Percentiles rank a stretch among this genome's conserved stretches.
Evolutionary conservation across 768 basidiomycete species (phyloP).

Genomic region (Asterophora parasitica): DNA sequence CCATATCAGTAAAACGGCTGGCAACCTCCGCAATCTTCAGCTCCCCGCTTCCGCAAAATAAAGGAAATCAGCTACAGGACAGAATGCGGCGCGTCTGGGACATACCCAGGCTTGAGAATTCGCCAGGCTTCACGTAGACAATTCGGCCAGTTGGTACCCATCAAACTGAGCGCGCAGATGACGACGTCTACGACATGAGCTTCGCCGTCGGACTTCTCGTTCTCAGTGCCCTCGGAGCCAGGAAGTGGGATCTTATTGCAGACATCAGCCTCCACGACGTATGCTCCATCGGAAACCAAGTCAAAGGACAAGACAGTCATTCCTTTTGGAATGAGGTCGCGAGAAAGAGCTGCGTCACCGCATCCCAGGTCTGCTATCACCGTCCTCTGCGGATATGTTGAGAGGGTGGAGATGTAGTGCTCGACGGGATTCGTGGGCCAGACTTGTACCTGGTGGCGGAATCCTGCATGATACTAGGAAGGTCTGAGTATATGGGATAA

Average conservation of each 20-base stretch:
- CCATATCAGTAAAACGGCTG: slow-evolving; percentile 69
- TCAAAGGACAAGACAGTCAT: slow-evolving; percentile 75
- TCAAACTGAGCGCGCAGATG: slow-evolving; percentile 91
- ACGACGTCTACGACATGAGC: slow-evolving; percentile 87
- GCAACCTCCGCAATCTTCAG: slow-evolving; percentile 88
- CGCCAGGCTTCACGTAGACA: slow-evolving; percentile 89
- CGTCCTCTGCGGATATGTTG: slow-evolving; percentile 56
- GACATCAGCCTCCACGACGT: slow-evolving; percentile 88
- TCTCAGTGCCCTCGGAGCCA: slow-evolving; percentile 54
- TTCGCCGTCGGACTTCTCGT: slow-evolving; percentile 40
- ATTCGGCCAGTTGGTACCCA: slow-evolving; percentile 95
- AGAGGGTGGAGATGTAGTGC: slow-evolving; percentile 65
- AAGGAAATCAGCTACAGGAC: background rate
- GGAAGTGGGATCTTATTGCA: slow-evolving; percentile 79
- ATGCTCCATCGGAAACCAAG: slow-evolving; percentile 67
- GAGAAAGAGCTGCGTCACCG: slow-evolving; percentile 88
- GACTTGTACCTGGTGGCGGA: slow-evolving; percentile 83
- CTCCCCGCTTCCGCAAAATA: slow-evolving; percentile 52
- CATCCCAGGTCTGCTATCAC: slow-evolving; percentile 93
- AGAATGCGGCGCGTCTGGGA: background rate
- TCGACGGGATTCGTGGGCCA: slow-evolving; percentile 97
- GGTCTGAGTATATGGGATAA: background rate
- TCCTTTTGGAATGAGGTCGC: slow-evolving; percentile 63
- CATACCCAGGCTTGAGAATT: slow-evolving; percentile 73
- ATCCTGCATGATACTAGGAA: slow-evolving; percentile 87